Evolutionary conservation across 2,329 filamentous ascomycete species (phyloP).

Genomic region (Botryosphaeria dothidea): DNA sequence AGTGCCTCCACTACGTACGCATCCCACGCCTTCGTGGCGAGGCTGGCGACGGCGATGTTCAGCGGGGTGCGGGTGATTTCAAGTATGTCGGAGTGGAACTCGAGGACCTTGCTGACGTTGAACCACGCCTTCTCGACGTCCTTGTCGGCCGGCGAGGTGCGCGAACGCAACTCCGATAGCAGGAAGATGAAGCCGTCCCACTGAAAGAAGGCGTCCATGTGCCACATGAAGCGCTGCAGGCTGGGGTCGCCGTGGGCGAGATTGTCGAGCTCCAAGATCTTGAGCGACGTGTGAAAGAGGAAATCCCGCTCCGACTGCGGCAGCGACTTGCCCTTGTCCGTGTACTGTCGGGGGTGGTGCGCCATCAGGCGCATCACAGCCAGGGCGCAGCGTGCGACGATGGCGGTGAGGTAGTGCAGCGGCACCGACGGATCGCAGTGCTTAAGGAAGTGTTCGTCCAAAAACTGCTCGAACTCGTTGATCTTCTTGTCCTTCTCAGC

Average conservation of each 20-base stretch:
- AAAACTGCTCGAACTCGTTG: conserved; percentile 42
- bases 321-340: conserved; percentile 29
- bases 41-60: conserved; percentile 43
- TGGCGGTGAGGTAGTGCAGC: conserved; percentile 47
- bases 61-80: conserved; percentile 38
- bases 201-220: conserved; percentile 49
- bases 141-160: conserved; percentile 26
- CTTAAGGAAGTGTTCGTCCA: conserved; percentile 42
- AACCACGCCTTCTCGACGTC: conserved; percentile 45
- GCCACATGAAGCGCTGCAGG: conserved; percentile 47
- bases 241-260: conserved; percentile 40
- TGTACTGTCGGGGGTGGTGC: conserved; percentile 45
- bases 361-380: conserved; percentile 47
- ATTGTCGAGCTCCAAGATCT: conserved; percentile 44
- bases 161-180: conserved; percentile 35
- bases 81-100: conserved; percentile 44
- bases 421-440: conserved; percentile 39
- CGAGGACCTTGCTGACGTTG: conserved; percentile 46
- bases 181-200: conserved; percentile 57
- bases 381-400: conserved; percentile 47
- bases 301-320: conserved; percentile 38
- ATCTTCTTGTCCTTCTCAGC: conserved; percentile 35
- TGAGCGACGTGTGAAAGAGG: conserved; percentile 43
- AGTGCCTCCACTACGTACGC: conserved; percentile 25
- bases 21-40: conserved; percentile 49